Base-by-base conservation (phyloP, 2,329 filamentous ascomycete species). In the Blastomyces emzantsi region DNA sequence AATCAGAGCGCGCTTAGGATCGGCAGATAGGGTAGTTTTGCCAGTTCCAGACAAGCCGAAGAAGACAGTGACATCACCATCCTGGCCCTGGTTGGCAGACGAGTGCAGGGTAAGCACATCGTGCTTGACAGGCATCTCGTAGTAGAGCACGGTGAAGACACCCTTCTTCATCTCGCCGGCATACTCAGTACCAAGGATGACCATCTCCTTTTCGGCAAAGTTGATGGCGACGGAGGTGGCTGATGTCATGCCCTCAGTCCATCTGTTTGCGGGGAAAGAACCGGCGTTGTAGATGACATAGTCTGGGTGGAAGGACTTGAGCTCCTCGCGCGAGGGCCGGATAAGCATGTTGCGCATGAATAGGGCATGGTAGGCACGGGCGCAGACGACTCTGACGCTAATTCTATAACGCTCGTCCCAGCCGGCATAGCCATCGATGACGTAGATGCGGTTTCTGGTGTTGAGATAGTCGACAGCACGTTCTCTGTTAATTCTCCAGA, bases 271-370 rank as follows among this genome's bases (percentile, higher is more conserved):
- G 57, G 94, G 94, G 89, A 99, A 99, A 67, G 90, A 90, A 70
- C 94, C 94, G 67, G 92, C 94, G 77, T 99, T 99, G 89, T 99
- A 99, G 82, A 99, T 97, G 73, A 93, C 93, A 83, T 99, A 99
- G 83, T 99, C 93, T 72, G 94, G 94, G 79, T 96, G 90, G 87
- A 99, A 99, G 81, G 91, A 86, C 82, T 96, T 89, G 63, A 99
- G 88, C 83, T 99, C 92, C 80, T 95, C 90, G 67, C 85, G 86
- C 62, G 87, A 83, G 67, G 94, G 94, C 71, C 94, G 90, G 83
- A 99, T 99, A 75, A 99, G 89, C 94, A 99, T 99, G 85, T 99
- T 99, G 76, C 92, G 90, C 94, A 99, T 99, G 87, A 99, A 99
- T 69, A 99, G 87, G 67, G 94, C 94, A 85, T 99, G 94, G 85